These are phyloP conservation scores for Erucastrum elatum DNA, from an alignment of 345 rosid species.

Conservation along the genomic window DNA sequence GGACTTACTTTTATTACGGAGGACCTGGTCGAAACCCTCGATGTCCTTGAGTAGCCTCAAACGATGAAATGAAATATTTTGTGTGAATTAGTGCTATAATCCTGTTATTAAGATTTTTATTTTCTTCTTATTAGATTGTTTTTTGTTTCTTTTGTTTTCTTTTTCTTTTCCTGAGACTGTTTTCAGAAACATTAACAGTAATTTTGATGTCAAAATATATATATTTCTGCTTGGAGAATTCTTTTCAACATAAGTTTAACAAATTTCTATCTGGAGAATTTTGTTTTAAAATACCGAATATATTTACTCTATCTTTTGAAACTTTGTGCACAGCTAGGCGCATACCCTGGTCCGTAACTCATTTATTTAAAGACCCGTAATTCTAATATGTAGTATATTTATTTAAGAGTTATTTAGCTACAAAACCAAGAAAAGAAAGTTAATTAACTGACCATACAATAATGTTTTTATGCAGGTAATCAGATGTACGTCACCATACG, in stretches of 20 bases:
- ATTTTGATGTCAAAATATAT: slow-evolving; percentile 21
- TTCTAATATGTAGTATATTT: background rate
- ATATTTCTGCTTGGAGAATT: background rate
- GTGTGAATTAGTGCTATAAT: slow-evolving; percentile 32
- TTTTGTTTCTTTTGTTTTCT: background rate
- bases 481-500: too few species aligned
- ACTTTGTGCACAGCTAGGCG: background rate
- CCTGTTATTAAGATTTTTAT: slow-evolving; percentile 5
- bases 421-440: too few species aligned
- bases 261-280: background rate
- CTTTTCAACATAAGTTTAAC: background rate
- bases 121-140: background rate
- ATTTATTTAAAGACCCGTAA: background rate
- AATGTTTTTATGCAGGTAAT: too few species aligned
- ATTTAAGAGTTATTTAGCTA: too few species aligned
- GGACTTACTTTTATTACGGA: slow-evolving; percentile 94
- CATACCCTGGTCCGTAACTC: background rate
- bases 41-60: slow-evolving; percentile 55
- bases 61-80: slow-evolving; percentile 11
- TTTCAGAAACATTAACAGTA: slow-evolving; percentile 15
- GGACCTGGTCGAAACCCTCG: slow-evolving; percentile 92
- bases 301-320: background rate
- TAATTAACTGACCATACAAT: too few species aligned
- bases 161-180: slow-evolving; percentile 7
- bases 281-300: background rate